Percentiles rank a stretch among this genome's conserved stretches.
Evolutionary conservation across 352 stramenopile species (phyloP).

Genomic region (Pythium oligandrum): DNA sequence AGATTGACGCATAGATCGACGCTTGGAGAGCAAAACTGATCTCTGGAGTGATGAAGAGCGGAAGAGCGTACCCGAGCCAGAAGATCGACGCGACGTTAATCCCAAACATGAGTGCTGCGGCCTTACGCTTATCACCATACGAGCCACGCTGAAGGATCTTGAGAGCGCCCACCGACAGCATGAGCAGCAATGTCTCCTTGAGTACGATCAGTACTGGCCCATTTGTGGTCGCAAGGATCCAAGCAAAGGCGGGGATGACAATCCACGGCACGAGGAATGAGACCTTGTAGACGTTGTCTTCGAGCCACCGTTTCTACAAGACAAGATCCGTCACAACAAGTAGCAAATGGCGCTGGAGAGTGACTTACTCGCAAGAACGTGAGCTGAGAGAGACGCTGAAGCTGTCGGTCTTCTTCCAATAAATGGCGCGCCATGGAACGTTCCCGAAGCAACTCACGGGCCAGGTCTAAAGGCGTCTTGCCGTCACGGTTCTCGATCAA

Average conservation of each 20-base stretch:
- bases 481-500: constrained; percentile 36
- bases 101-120: constrained; percentile 63
- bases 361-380: constrained; percentile 34
- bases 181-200: constrained; percentile 28
- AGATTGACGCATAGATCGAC: constrained; percentile 13
- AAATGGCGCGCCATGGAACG: constrained; percentile 39
- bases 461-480: constrained; percentile 48
- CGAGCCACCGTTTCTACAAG: constrained; percentile 49
- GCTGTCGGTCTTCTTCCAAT: constrained; percentile 48
- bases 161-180: constrained; percentile 28
- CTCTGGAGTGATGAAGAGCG: constrained; percentile 19
- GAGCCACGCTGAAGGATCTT: constrained; percentile 54
- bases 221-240: constrained; percentile 30
- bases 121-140: constrained; percentile 75
- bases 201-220: constrained; percentile 34
- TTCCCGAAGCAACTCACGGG: constrained; percentile 24
- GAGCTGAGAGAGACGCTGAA: constrained; percentile 34
- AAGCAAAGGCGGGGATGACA: constrained; percentile 39
- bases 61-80: constrained; percentile 50
- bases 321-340: background rate
- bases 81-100: constrained; percentile 69
- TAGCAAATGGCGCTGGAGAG: background rate
- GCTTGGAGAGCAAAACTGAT: constrained; percentile 27
- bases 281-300: constrained; percentile 66
- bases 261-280: constrained; percentile 73